Conservation (phyloP, 495 filamentous ascomycete species). For the Xylaria longipes region DNA sequence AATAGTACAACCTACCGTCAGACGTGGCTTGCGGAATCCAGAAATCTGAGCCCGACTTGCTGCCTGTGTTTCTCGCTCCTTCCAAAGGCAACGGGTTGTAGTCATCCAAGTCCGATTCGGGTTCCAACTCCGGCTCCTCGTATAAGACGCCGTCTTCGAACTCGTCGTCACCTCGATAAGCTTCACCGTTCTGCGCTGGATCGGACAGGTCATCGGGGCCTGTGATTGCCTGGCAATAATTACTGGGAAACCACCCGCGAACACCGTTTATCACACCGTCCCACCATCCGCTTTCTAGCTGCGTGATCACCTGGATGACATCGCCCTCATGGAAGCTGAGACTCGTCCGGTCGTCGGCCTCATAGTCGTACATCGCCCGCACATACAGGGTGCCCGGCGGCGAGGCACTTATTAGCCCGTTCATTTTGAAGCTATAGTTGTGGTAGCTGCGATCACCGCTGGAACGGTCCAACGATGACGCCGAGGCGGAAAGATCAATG, state of each 20-base stretch:
- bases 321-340: slow-evolving; percentile 95
- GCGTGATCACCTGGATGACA: slow-evolving; percentile 96
- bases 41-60: slow-evolving; percentile 89
- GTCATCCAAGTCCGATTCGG: slow-evolving; percentile 68
- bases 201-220: slow-evolving; percentile 70
- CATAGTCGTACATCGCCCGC: slow-evolving; percentile 95
- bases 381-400: slow-evolving; percentile 86
- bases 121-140: slow-evolving; percentile 60
- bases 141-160: slow-evolving; percentile 58
- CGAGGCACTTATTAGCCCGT: slow-evolving; percentile 72
- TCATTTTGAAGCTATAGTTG: slow-evolving; percentile 59
- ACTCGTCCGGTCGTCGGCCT: slow-evolving; percentile 94
- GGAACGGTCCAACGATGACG: slow-evolving; percentile 46
- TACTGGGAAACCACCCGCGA: slow-evolving; percentile 98
- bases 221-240: slow-evolving; percentile 88
- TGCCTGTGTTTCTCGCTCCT: slow-evolving; percentile 61
- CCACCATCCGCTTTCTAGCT: slow-evolving; percentile 98
- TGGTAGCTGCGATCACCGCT: slow-evolving; percentile 46
- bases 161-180: slow-evolving; percentile 75
- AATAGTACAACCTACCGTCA: slow-evolving; percentile 94
- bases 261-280: slow-evolving; percentile 94
- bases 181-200: slow-evolving; percentile 65
- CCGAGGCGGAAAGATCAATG: slow-evolving; percentile 41
- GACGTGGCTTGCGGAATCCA: slow-evolving; percentile 98
- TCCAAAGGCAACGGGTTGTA: slow-evolving; percentile 72